Conservation (phyloP, 495 filamentous ascomycete genomes). For the Lasiosphaeris hirsuta region DNA sequence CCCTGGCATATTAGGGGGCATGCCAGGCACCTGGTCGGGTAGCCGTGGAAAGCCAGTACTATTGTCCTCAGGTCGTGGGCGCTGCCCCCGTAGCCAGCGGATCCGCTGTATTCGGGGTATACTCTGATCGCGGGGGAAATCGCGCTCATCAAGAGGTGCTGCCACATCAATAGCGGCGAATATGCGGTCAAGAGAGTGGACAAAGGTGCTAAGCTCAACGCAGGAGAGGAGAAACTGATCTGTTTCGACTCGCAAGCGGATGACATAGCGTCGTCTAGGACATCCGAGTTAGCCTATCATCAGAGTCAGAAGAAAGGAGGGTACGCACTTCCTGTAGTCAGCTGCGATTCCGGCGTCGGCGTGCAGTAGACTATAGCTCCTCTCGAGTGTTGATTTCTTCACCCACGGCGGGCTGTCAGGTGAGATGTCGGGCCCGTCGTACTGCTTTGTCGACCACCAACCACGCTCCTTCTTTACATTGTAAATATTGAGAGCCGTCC, state of each 20-base stretch:
- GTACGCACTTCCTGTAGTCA: conserved; percentile 57
- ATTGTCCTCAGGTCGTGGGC: conserved; percentile 26
- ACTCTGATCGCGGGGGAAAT: conserved; percentile 55
- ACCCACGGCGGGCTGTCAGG: conserved; percentile 43
- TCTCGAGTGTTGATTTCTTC: conserved; percentile 45
- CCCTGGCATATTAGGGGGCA: conserved; percentile 5
- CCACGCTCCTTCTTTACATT: conserved; percentile 44
- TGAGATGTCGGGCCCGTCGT: conserved; percentile 30
- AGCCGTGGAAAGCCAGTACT: conserved; percentile 22
- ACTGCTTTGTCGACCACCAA: conserved; percentile 32
- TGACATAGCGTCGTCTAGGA: conserved; percentile 51
- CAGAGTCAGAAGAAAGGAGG: background rate
- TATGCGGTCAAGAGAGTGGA: conserved; percentile 60
- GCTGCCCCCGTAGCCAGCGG: conserved; percentile 31
- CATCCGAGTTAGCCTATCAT: conserved; percentile 1
- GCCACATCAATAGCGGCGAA: conserved; percentile 61
- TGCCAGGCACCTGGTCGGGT: conserved; percentile 14
- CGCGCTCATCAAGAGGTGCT: conserved; percentile 59
- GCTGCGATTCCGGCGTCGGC: conserved; percentile 63
- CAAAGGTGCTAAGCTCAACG: conserved; percentile 48
- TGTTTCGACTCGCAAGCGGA: conserved; percentile 59
- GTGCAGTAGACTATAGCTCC: conserved; percentile 58
- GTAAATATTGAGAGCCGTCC: conserved; percentile 58
- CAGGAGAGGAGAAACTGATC: conserved; percentile 63
- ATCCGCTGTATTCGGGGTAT: conserved; percentile 43